Base-by-base conservation (phyloP, 2,329 filamentous ascomycete genomes). In the Aureobasidium pullulans region DNA sequence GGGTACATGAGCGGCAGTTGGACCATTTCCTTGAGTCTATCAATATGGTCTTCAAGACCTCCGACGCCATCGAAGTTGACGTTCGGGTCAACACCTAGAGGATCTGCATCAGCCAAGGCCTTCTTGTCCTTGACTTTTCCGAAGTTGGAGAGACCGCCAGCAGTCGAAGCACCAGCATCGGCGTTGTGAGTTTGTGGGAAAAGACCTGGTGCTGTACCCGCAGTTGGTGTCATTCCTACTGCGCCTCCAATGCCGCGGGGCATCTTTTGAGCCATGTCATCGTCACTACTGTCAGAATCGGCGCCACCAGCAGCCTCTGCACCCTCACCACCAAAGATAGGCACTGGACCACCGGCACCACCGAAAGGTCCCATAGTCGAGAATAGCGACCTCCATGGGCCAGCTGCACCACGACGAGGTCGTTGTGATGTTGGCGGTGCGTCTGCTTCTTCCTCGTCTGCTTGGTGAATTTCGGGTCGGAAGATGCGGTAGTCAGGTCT, bases 1-100 rank as follows among this genome's bases (percentile, higher is more conserved):
- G 94, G 94, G 69, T 99, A 99, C 6, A 97, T 82, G 19, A 99
- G 77, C 2, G 94, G 94, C 62, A 99, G 81, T 65, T 93, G 89
- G 16, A 99, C 93, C 94, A 99, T 99, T 75, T 99, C 94, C 74
- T 99, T 97, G 63, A 99, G 80, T 72, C 96, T 90, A 70, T 96
- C 91, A 70, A 99, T 96, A 70, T 97, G 93, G 37, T 90, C 87
- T 70, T 96, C 86, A 46, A 99, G 77, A 42, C 94, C 94, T 69
- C 94, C 94, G 59, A 99, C 92, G 64, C 92, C 90, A 72, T 89
- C 93, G 71, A 99, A 96, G 69, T 92, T 92, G 62, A 99, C 90
- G 68, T 85, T 93, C 69, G 93, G 78, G 69, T 97, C 92, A 36
- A 99, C 91, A 9, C 94, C 94, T 3, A 99, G 81, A 46, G 94